phyloP scores from a whole-genome alignment of 108 stramenopile species.

The Fragilariopsis cylindrus region DNA sequence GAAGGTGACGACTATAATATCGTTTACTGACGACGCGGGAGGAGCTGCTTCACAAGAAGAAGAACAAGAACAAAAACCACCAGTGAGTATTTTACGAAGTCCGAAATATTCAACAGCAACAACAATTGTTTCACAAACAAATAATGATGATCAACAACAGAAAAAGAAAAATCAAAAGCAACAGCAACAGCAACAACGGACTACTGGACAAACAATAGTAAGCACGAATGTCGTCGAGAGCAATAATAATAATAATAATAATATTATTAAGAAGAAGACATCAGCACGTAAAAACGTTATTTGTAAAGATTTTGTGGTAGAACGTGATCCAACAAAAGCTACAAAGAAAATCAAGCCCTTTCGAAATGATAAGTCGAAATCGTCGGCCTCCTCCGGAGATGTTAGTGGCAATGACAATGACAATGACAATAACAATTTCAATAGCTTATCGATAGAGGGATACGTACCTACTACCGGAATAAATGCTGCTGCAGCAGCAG shows the following conservation, averaged over 20 bases:
- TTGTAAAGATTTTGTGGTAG: slow-evolving; percentile 34
- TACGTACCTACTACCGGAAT: slow-evolving; percentile 6
- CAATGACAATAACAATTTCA: not conserved
- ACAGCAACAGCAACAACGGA: not conserved
- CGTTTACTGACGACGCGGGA: not conserved
- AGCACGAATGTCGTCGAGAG: not conserved
- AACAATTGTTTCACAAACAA: not conserved
- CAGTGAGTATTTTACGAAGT: slow-evolving; percentile 31
- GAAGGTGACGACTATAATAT: not conserved
- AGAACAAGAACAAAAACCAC: slow-evolving; percentile 2
- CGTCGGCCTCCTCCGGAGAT: not conserved
- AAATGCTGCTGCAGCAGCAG: not conserved
- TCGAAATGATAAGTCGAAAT: not conserved
- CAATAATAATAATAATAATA: too few relatives aligned
- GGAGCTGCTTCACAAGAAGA: not conserved
- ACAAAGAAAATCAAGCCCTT: slow-evolving; percentile 10
- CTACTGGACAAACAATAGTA: not conserved
- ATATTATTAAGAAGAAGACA: too few relatives aligned
- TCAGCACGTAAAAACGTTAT: not conserved
- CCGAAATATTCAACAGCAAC: slow-evolving; percentile 33
- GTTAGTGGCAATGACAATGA: not conserved
- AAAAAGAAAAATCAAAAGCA: not conserved
- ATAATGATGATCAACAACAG: not conserved
- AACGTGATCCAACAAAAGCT: slow-evolving; percentile 32
- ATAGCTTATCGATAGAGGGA: slow-evolving; percentile 6